phyloP scores from a whole-genome alignment of 164 flowering plant genomes.

The Dillenia suffruticosa region DNA sequence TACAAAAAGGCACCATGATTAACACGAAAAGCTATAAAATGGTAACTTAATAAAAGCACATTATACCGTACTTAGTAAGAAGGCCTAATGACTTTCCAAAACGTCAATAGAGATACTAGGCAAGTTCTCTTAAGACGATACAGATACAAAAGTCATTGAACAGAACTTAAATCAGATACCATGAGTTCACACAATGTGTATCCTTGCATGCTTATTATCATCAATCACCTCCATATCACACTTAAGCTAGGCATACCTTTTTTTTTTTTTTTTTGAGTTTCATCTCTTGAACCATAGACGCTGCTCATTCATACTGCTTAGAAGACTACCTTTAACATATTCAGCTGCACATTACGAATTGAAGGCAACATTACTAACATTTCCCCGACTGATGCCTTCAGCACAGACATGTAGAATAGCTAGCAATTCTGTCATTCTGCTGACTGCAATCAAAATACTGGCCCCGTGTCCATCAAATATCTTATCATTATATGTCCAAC shows the following conservation, averaged over 20 bases:
- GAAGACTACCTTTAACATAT: slow-evolving; percentile 1
- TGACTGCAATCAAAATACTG: slow-evolving; percentile 1
- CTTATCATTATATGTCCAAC: slow-evolving; percentile 1
- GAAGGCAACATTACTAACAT: slow-evolving; percentile 3
- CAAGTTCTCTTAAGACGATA: too few species aligned
- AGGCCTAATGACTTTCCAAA: too few species aligned
- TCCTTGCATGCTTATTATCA: neutral
- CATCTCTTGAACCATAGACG: neutral
- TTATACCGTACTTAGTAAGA: too few species aligned
- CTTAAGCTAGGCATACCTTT: neutral
- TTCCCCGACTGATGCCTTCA: slow-evolving; percentile 7
- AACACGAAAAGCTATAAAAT: too few species aligned
- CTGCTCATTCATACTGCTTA: neutral
- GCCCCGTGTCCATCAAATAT: slow-evolving; percentile 1
- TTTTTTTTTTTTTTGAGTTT: neutral
- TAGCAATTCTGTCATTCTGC: slow-evolving; percentile 5
- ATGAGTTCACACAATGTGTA: too few species aligned
- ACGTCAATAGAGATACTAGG: too few species aligned
- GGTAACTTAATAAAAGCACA: too few species aligned
- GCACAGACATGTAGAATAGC: slow-evolving; percentile 7
- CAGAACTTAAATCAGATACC: too few species aligned
- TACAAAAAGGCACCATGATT: too few species aligned
- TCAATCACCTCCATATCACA: slow-evolving; percentile 3
- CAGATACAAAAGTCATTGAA: too few species aligned
- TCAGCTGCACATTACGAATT: slow-evolving; percentile 4